Evolutionary conservation across 148 eudicot genomes (phyloP).

Genomic region (Silene latifolia): DNA sequence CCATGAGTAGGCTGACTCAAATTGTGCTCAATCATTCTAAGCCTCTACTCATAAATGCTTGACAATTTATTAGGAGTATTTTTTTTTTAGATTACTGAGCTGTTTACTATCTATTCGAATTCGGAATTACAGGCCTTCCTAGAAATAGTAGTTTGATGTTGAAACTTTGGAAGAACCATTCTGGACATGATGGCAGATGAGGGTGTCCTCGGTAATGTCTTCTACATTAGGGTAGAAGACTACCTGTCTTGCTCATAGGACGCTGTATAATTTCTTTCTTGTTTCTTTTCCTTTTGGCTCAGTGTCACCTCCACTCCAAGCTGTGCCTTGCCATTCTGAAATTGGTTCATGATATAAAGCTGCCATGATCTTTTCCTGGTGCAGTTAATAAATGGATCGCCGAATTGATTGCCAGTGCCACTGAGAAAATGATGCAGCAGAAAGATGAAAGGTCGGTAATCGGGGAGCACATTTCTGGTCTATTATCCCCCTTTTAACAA

Average conservation of each 20-base stretch:
- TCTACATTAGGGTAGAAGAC: not conserved
- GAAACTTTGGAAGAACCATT: not conserved
- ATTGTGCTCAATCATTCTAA: not conserved
- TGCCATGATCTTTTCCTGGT: conserved; percentile 14
- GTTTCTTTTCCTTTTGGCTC: not conserved
- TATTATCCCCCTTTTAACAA: not conserved
- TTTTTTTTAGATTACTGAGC: not conserved
- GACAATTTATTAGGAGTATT: too few species aligned
- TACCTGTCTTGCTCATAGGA: conserved; percentile 1
- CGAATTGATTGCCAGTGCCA: conserved; percentile 72
- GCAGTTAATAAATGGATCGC: conserved; percentile 97
- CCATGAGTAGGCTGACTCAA: not conserved
- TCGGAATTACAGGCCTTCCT: not conserved
- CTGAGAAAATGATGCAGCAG: conserved; percentile 89
- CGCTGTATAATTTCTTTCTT: not conserved
- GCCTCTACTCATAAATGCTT: too few species aligned
- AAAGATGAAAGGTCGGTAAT: conserved; percentile 83
- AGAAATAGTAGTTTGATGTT: not conserved
- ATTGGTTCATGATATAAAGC: not conserved
- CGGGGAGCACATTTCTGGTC: not conserved
- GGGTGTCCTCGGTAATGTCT: not conserved
- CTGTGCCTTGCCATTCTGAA: not conserved
- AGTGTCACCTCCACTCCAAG: not conserved
- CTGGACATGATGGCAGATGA: not conserved
- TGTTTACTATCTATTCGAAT: not conserved